Percentiles rank a stretch among this genome's conserved stretches.
Conservation (phyloP, 805 yeast species). For the Ogataea neopini region DNA sequence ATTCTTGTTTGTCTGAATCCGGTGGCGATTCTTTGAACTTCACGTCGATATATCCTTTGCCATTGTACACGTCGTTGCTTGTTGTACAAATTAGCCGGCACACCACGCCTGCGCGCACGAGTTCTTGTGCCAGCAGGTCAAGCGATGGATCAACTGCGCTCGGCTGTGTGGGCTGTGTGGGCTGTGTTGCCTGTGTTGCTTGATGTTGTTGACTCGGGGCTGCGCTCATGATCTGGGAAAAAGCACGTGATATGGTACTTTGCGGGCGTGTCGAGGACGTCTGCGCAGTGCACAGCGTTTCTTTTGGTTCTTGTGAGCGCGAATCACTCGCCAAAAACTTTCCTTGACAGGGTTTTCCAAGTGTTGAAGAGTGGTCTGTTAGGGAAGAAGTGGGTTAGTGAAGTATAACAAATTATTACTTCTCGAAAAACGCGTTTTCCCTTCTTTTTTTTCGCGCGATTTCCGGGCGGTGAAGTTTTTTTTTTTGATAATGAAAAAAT, state of each 20-base stretch:
- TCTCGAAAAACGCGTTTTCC: background rate
- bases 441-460: background rate
- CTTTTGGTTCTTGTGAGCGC: background rate
- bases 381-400: background rate
- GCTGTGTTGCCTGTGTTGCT: constrained; percentile 20
- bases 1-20: constrained; percentile 28
- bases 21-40: constrained; percentile 21
- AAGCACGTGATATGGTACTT: background rate
- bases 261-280: background rate
- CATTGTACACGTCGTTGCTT: constrained; percentile 23
- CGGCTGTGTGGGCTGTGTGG: constrained; percentile 42
- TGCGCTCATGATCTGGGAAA: constrained; percentile 3
- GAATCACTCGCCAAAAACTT: background rate
- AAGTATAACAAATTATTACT: background rate
- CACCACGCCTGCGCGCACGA: constrained; percentile 34
- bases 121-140: constrained; percentile 29
- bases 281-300: background rate
- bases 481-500: background rate
- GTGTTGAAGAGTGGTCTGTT: background rate
- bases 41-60: constrained; percentile 34
- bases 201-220: background rate
- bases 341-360: background rate
- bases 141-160: constrained; percentile 30
- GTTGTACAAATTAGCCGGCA: constrained; percentile 39
- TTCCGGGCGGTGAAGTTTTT: background rate